Evolutionary conservation across 2,329 filamentous ascomycete genomes (phyloP).

Genomic region (Phialemoniopsis sp.): DNA sequence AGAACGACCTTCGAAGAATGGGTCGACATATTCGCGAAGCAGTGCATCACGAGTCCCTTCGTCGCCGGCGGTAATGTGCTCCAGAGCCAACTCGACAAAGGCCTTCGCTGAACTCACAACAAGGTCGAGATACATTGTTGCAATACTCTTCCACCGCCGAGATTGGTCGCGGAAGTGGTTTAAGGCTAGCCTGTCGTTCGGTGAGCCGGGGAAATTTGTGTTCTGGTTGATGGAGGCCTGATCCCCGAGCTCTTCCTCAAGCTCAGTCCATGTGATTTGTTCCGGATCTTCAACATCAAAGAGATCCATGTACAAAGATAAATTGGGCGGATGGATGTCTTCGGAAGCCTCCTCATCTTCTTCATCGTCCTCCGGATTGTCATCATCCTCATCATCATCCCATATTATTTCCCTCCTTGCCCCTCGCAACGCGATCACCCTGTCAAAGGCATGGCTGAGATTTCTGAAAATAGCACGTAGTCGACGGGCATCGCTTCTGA

Average conservation of each 20-base stretch:
- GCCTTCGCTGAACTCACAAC: background rate
- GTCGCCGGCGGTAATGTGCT: background rate
- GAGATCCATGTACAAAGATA: background rate
- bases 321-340: background rate
- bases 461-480: conserved; percentile 1
- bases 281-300: background rate
- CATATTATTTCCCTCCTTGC: background rate
- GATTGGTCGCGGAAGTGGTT: conserved; percentile 1
- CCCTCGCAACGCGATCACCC: background rate
- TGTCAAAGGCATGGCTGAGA: conserved; percentile 1
- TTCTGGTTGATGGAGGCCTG: background rate
- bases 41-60: background rate
- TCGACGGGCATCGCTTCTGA: background rate
- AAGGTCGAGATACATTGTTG: background rate
- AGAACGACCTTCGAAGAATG: background rate
- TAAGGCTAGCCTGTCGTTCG: background rate
- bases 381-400: background rate
- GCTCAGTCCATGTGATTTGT: background rate
- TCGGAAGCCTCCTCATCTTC: background rate
- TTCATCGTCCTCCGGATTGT: background rate
- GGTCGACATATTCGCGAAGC: conserved; percentile 1
- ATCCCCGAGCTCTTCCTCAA: background rate
- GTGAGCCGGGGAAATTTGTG: background rate
- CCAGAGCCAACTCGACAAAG: background rate
- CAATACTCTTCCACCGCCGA: background rate